Conservation (phyloP, 345 rosid species). For the Litchi chinensis region DNA sequence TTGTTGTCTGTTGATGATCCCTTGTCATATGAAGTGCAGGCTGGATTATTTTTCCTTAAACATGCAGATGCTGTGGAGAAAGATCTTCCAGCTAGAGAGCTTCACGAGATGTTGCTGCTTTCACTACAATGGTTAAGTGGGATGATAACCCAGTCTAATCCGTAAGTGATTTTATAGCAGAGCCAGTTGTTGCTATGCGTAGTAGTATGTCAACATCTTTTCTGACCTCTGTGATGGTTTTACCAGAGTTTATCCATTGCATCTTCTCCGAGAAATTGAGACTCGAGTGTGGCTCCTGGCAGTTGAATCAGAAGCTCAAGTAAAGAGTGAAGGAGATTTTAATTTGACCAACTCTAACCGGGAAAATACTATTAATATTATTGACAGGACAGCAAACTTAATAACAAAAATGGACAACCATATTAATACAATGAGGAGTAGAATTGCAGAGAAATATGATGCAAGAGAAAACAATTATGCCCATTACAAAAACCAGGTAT, state of each 20-base stretch:
- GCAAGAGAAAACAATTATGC: conserved; percentile 49
- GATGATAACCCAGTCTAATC: conserved; percentile 70
- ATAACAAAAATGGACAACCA: conserved; percentile 93
- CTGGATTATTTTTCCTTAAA: conserved; percentile 90
- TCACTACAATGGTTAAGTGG: conserved; percentile 98
- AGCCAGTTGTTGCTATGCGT: conserved; percentile 16
- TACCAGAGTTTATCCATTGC: conserved; percentile 85
- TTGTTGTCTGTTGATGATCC: conserved; percentile 1
- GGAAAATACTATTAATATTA: conserved; percentile 63
- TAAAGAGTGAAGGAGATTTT: conserved; percentile 64
- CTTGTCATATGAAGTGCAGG: conserved; percentile 50
- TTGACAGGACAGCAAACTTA: conserved; percentile 80
- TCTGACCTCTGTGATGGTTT: conserved; percentile 35
- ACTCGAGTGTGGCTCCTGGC: conserved; percentile 97
- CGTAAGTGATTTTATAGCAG: conserved; percentile 58
- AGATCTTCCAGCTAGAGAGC: conserved; percentile 93
- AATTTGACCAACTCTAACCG: conserved; percentile 42
- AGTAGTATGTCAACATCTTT: conserved; percentile 14
- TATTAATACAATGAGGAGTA: conserved; percentile 64
- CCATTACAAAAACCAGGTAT: conserved; percentile 57
- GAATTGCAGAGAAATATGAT: conserved; percentile 65
- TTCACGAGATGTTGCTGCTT: conserved; percentile 83
- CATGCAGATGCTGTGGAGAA: conserved; percentile 95
- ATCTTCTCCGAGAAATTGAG: conserved; percentile 95
- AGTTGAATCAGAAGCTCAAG: conserved; percentile 93